Evolutionary conservation across 2,329 filamentous ascomycete genomes (phyloP), one percentile per base, ranked within the genome.

Genomic region (Penicillium decumbens): DNA sequence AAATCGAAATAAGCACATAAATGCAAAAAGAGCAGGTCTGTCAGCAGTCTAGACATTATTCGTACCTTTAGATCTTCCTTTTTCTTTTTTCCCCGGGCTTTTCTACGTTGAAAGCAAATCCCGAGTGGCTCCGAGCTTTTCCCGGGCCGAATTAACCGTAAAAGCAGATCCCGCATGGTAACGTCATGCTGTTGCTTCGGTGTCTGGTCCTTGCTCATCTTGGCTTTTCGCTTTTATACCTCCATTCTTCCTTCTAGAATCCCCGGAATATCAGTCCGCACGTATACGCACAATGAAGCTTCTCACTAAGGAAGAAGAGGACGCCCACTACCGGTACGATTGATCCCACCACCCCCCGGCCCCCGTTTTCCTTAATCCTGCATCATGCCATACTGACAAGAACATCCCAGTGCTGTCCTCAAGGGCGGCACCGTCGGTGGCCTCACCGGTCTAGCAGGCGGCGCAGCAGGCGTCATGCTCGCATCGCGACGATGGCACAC

Each of bases 251-350:
- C 41, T 15, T 15, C 35, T 20, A 5, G 18, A 18, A 10, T 20
- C 18, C 1, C 10, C 8, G 28, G 28, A 29, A 37, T 18, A 37
- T 12, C 15, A 20, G 47, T 38, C 29, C 41, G 47, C 41, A 46
- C 25, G 45, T 33, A 48, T 32, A 10, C n/a, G 62, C 72, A 78
- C 43, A 56, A 98, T 97, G 93, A 97, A 96, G 85, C 78, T 97
- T 67, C 80, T 97, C 69, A 95, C 88, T 63, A 89, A 92, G 70
- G 89, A 96, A 81, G 89, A 96, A 76, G 91, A 96, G 75, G 71
- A 78, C 53, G 88, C 81, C 46, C 91, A 96, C 80, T 95, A 95
- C 81, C 75, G 78, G 81, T 83, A 73, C 43, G 74, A 15, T 33
- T 37, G 9, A 15, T 13, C 58, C 10, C 20, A 4, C n/a, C 27